Percentiles rank a stretch among this genome's conserved stretches.
Conservation (phyloP, 1,139 yeast species). For the Zhuliangozyma parablackwelliae region DNA sequence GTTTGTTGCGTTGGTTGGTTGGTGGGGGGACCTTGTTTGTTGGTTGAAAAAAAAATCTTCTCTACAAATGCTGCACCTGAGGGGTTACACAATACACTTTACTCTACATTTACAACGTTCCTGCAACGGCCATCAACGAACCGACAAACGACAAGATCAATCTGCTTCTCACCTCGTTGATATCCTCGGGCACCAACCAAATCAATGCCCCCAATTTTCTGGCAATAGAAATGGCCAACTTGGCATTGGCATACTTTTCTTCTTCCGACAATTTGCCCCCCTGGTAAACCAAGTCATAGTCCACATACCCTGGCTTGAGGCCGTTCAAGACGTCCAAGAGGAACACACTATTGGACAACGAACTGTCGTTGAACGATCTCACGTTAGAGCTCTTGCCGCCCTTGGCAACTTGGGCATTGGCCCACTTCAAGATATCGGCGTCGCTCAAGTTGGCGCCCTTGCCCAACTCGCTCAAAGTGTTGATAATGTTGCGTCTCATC, state of each 20-base stretch:
- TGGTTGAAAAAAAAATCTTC: no score
- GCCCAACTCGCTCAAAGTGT: conserved; percentile 70
- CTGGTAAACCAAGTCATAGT: conserved; percentile 81
- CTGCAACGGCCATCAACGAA: conserved; percentile 68
- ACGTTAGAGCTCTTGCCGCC: conserved; percentile 71
- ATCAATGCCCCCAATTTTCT: conserved; percentile 96
- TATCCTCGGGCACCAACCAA: conserved; percentile 99
- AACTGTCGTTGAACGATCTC: conserved; percentile 81
- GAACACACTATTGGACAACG: conserved; percentile 73
- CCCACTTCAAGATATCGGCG: conserved; percentile 88
- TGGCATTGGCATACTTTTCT: conserved; percentile 88
- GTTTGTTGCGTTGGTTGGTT: no score
- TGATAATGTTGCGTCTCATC: conserved; percentile 91
- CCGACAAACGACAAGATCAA: conserved; percentile 92
- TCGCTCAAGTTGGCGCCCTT: conserved; percentile 67
- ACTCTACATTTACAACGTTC: conserved; percentile 6
- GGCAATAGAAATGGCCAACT: conserved; percentile 95
- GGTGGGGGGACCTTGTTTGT: no score
- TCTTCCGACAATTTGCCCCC: conserved; percentile 66
- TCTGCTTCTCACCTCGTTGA: conserved; percentile 90
- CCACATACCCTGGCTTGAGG: conserved; percentile 94
- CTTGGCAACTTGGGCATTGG: conserved; percentile 74
- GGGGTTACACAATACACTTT: no score
- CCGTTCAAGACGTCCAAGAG: conserved; percentile 89
- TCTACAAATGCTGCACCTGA: no score